A percentile compares a stretch with the other conserved stretches of the same genome.
Evolutionary conservation across 1,284 basidiomycete genomes (phyloP).

Genomic region (Cutaneotrichosporon sp.): DNA sequence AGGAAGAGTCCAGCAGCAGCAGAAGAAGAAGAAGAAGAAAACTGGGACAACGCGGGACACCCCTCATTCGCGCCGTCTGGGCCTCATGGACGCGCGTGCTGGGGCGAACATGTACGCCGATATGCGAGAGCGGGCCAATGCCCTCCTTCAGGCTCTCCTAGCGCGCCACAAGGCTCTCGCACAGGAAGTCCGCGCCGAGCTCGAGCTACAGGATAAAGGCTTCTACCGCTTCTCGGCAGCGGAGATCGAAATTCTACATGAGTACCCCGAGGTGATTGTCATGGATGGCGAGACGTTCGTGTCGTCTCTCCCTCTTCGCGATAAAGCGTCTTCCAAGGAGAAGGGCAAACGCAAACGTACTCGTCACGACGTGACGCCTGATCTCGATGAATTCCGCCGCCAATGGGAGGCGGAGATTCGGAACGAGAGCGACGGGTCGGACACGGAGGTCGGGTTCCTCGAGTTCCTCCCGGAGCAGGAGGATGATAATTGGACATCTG

Average conservation of each 20-base stretch:
- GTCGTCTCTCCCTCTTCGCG: neutral
- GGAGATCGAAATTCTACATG: neutral
- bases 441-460: no score
- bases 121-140: neutral
- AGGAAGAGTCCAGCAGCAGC: no score
- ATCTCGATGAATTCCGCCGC: neutral
- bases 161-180: slow-evolving; percentile 1
- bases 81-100: no score
- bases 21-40: no score
- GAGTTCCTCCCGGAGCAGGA: no score
- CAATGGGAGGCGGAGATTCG: neutral
- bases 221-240: neutral
- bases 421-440: neutral
- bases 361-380: neutral
- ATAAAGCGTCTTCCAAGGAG: neutral
- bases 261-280: neutral
- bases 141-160: neutral
- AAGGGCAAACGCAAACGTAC: neutral
- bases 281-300: neutral
- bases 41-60: no score
- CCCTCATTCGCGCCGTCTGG: no score
- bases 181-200: neutral
- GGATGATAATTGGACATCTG: no score
- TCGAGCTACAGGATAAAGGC: neutral
- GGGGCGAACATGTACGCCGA: neutral